Evolutionary conservation across 2,329 filamentous ascomycete genomes (phyloP).

Genomic region (Paracamarosporium sp.): DNA sequence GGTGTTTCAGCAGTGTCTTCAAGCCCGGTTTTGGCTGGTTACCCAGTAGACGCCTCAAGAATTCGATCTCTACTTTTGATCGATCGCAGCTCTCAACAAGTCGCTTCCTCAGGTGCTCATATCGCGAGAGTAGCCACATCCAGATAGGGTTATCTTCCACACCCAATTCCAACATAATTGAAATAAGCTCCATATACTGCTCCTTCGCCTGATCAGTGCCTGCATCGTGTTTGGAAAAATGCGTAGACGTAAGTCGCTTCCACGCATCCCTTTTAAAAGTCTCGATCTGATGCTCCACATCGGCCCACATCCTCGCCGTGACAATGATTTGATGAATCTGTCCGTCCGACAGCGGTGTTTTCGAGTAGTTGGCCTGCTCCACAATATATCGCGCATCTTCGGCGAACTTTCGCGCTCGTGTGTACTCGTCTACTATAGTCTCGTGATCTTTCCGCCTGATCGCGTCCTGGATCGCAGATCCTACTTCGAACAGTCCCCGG

Average conservation of each 20-base stretch:
- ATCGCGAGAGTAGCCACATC: constrained; percentile 91
- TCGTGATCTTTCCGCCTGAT: constrained; percentile 94
- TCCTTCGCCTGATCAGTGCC: constrained; percentile 63
- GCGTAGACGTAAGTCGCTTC: constrained; percentile 76
- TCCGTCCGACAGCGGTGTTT: constrained; percentile 70
- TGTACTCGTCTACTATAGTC: constrained; percentile 83
- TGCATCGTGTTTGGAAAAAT: constrained; percentile 58
- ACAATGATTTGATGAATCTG: constrained; percentile 87
- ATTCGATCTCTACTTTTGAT: constrained; percentile 90
- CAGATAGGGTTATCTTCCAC: constrained; percentile 96
- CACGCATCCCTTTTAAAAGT: constrained; percentile 88
- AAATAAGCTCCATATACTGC: constrained; percentile 91
- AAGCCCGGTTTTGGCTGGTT: constrained; percentile 74
- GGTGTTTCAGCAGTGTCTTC: constrained; percentile 73
- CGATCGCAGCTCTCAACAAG: constrained; percentile 82
- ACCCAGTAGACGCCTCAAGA: constrained; percentile 81
- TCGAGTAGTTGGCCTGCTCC: constrained; percentile 55
- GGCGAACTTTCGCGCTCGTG: constrained; percentile 79
- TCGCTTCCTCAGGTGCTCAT: constrained; percentile 86
- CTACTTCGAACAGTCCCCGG: constrained; percentile 82
- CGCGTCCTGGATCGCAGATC: constrained; percentile 76
- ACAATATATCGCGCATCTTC: constrained; percentile 78
- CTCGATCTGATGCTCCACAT: constrained; percentile 87
- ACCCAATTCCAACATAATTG: constrained; percentile 87
- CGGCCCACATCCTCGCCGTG: constrained; percentile 92